A percentile compares a stretch with the other conserved stretches of the same genome.
These are phyloP conservation scores for Salix koriyanagi DNA, from an alignment of 345 rosid species.

Conservation along the genomic window DNA sequence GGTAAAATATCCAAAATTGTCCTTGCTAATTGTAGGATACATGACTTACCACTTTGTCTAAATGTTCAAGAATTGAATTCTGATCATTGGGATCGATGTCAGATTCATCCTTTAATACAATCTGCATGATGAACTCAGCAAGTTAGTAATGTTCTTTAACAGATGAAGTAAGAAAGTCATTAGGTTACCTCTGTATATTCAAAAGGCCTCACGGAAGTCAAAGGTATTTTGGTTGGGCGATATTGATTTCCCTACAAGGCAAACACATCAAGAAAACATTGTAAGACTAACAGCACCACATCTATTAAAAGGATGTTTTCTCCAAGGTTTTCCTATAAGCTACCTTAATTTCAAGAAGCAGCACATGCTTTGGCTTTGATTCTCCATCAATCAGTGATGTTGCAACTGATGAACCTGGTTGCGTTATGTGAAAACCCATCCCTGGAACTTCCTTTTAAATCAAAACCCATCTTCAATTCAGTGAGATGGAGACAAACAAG, in stretches of 20 bases:
- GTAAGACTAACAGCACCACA: background rate
- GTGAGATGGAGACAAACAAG: background rate
- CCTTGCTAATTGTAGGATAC: slow-evolving; percentile 17
- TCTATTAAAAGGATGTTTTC: background rate
- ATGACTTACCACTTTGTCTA: slow-evolving; percentile 78
- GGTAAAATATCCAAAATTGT: slow-evolving; percentile 11
- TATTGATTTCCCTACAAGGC: slow-evolving; percentile 77
- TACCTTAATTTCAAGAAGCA: slow-evolving; percentile 96
- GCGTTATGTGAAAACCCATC: slow-evolving; percentile 99
- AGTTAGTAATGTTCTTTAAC: slow-evolving; percentile 16
- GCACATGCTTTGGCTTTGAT: slow-evolving; percentile 95
- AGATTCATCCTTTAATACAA: slow-evolving; percentile 74
- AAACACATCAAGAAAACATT: slow-evolving; percentile 15
- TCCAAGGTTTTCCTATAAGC: slow-evolving; percentile 10
- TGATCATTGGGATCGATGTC: slow-evolving; percentile 94
- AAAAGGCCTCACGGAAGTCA: slow-evolving; percentile 91
- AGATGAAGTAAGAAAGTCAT: slow-evolving; percentile 3
- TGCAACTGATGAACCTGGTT: slow-evolving; percentile 98
- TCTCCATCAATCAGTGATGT: slow-evolving; percentile 98
- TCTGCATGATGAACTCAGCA: slow-evolving; percentile 45
- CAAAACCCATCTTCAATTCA: slow-evolving; percentile 35
- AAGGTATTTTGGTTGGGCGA: slow-evolving; percentile 94
- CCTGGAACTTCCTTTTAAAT: slow-evolving; percentile 84
- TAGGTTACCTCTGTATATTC: slow-evolving; percentile 76
- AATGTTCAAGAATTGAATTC: slow-evolving; percentile 81